These are phyloP conservation scores for Chlorophyllum brunneum DNA, from an alignment of 768 basidiomycete species.

Conservation along the genomic window DNA sequence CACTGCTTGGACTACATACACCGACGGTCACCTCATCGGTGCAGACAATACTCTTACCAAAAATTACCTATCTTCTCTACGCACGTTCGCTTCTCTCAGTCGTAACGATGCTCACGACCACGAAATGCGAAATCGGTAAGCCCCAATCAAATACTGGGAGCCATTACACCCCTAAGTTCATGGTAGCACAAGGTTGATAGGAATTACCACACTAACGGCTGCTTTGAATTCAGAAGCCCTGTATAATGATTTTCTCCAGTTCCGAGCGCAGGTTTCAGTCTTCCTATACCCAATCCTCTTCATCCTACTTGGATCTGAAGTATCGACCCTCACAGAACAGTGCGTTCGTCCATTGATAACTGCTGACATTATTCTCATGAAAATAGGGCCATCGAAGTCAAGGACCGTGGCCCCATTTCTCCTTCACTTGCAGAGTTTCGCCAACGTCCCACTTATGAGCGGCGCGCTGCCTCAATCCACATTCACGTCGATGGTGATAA, in stretches of 20 bases:
- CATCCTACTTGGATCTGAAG: slow-evolving; percentile 60
- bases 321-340: slow-evolving; percentile 64
- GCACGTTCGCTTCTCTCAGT: slow-evolving; percentile 62
- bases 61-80: slow-evolving; percentile 66
- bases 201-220: slow-evolving; percentile 77
- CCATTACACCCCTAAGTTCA: slow-evolving; percentile 2
- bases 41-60: slow-evolving; percentile 67
- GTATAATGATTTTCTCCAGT: slow-evolving; percentile 68
- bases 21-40: slow-evolving; percentile 80
- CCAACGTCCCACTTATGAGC: slow-evolving; percentile 70
- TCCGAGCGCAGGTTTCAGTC: slow-evolving; percentile 63
- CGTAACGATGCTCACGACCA: slow-evolving; percentile 49
- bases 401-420: slow-evolving; percentile 61
- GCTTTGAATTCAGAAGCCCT: slow-evolving; percentile 83
- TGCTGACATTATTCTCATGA: slow-evolving; percentile 7
- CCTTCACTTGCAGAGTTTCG: slow-evolving; percentile 84
- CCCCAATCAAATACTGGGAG: slow-evolving; percentile 9
- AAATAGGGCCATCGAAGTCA: slow-evolving; percentile 54
- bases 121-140: slow-evolving; percentile 80
- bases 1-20: slow-evolving; percentile 89
- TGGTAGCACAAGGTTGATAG: slow-evolving; percentile 76
- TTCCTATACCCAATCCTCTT: slow-evolving; percentile 71
- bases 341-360: slow-evolving; percentile 32
- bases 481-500: slow-evolving; percentile 85
- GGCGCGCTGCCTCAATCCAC: slow-evolving; percentile 87